A percentile compares a stretch with the other conserved stretches of the same genome.
Conservation (phyloP, 768 basidiomycete species). For the Termitomyces heimii region DNA sequence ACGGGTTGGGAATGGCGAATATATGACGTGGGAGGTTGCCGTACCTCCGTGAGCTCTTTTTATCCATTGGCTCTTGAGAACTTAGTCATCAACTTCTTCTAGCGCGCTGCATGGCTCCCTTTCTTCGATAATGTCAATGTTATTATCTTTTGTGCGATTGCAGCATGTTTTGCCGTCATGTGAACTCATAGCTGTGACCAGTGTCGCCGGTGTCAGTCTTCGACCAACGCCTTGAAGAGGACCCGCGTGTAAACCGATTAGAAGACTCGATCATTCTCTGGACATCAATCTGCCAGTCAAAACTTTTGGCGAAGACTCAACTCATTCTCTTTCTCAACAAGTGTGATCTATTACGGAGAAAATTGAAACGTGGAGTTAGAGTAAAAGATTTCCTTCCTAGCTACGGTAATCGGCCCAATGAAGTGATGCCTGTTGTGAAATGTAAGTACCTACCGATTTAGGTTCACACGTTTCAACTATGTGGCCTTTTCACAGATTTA, state of each 20-base stretch:
- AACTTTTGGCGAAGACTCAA: slow-evolving; percentile 53
- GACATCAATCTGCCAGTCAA: slow-evolving; percentile 63
- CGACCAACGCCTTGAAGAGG: slow-evolving; percentile 69
- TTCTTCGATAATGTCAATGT: slow-evolving; percentile 77
- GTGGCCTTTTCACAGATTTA: slow-evolving; percentile 39
- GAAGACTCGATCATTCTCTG: slow-evolving; percentile 71
- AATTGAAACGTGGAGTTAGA: slow-evolving; percentile 52
- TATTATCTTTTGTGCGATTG: slow-evolving; percentile 55
- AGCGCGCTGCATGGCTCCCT: slow-evolving; percentile 77
- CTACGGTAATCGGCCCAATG: slow-evolving; percentile 67
- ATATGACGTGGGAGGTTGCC: slow-evolving; percentile 74
- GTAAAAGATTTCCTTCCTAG: slow-evolving; percentile 57
- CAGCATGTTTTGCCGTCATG: not conserved
- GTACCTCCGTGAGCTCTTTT: slow-evolving; percentile 47
- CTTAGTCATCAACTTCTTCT: slow-evolving; percentile 10
- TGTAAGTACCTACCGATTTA: slow-evolving; percentile 38
- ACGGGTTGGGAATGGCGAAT: slow-evolving; percentile 59
- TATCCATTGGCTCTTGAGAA: not conserved
- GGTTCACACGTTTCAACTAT: not conserved
- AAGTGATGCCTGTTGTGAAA: slow-evolving; percentile 52
- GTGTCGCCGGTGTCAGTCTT: slow-evolving; percentile 78
- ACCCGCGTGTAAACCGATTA: slow-evolving; percentile 61
- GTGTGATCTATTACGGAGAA: slow-evolving; percentile 62
- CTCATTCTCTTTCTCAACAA: slow-evolving; percentile 65
- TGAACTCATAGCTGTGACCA: slow-evolving; percentile 12